Evolutionary conservation across 2,329 filamentous ascomycete species (phyloP).

Genomic region (Penicillium decumbens): DNA sequence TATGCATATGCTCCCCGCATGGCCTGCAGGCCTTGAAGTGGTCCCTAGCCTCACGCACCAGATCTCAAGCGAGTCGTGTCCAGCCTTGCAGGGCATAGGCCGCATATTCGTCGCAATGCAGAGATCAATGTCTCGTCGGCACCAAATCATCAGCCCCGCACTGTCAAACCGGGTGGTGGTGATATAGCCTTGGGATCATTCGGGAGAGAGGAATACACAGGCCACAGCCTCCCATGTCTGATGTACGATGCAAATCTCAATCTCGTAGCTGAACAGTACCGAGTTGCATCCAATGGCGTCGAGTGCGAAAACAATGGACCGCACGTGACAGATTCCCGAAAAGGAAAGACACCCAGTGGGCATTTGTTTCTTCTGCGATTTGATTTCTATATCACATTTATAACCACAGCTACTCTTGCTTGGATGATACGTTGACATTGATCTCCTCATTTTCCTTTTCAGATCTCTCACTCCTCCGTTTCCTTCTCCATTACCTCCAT

Average conservation of each 20-base stretch:
- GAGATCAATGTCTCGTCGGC: not conserved
- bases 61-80: not conserved
- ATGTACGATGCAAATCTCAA: slow-evolving; percentile 5
- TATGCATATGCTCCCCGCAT: slow-evolving; percentile 4
- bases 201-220: not conserved
- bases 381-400: slow-evolving; percentile 2
- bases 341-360: slow-evolving; percentile 13
- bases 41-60: slow-evolving; percentile 1
- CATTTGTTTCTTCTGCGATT: not conserved
- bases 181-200: not conserved
- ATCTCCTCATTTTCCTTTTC: not conserved
- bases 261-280: not conserved
- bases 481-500: slow-evolving; percentile 1
- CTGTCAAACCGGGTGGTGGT: not conserved
- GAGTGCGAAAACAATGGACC: slow-evolving; percentile 4
- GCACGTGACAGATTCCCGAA: slow-evolving; percentile 23
- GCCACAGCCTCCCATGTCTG: not conserved
- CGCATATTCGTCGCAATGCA: not conserved
- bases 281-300: slow-evolving; percentile 1
- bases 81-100: not conserved
- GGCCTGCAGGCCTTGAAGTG: slow-evolving; percentile 1
- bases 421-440: not conserved
- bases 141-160: not conserved
- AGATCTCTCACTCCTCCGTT: not conserved
- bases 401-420: not conserved